Evolutionary conservation across 2,329 filamentous ascomycete genomes (phyloP), one percentile per base, ranked within the genome.

Genomic region (Colletotrichum sp.): DNA sequence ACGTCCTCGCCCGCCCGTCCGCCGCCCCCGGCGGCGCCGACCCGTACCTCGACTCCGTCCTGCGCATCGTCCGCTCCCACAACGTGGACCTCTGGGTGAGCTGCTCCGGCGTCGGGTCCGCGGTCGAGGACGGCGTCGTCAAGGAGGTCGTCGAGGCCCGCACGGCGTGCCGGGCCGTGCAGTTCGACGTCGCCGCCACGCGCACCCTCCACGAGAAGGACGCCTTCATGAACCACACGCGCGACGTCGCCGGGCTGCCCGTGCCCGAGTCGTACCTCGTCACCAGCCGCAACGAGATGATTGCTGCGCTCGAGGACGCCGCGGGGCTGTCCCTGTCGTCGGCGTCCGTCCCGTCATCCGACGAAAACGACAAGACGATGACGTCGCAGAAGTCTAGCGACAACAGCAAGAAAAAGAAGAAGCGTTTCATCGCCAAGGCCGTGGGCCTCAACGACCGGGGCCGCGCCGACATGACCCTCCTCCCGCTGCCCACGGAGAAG

Each of bases 61-160:
- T 94, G 3, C 84, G 90, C 10, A 88, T 95, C 30, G 87, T 95
- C 55, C 81, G 87, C 8, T 82, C 84, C 1, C 93, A 96, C 77
- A 86, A 88, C 1, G 89, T 95, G 6, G 90, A 95, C 72, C 83
- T 96, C 5, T 96, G 94, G 94, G 90, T 96, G 5, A 92, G 91
- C 24, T 95, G 93, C 79, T 95, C 93, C 0, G 92, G 92, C n/a
- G 91, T 94, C 10, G 88, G 90, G 2, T 91, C 90, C 1, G 92
- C 92, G 0, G 83, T 93, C 15, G 92, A 94, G 79, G 94, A 96
- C 81, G 93, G 91, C 0, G 83, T 89, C 44, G 93, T 92, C 2
- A 92, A 92, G 77, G 90, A 93, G 72, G 84, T 88, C 4, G 84
- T 95, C 21, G 91, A 94, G 78, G 84, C 85, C 16, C 85, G 88